A percentile compares a stretch with the other conserved stretches of the same genome.
Evolutionary conservation across 73 alveolate genomes (phyloP).

Genomic region (Halteria grandinella): DNA sequence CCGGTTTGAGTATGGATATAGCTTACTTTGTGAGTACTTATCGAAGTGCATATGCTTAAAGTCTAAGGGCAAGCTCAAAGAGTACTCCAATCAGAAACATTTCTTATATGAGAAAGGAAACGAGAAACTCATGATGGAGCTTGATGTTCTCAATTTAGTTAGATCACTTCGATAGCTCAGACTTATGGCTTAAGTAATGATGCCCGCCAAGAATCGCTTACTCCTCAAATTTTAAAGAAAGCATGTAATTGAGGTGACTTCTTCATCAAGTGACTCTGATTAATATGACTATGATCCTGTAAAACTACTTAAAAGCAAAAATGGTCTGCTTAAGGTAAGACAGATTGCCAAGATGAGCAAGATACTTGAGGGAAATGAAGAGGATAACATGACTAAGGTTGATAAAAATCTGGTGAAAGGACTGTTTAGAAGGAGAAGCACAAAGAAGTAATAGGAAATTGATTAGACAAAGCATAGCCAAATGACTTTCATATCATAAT

Average conservation of each 20-base stretch:
- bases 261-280: constrained; percentile 30
- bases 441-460: too few species aligned
- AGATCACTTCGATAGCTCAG: constrained; percentile 21
- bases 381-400: too few species aligned
- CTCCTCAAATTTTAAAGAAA: constrained; percentile 39
- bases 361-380: too few species aligned
- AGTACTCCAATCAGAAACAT: background rate
- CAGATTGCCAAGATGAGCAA: background rate
- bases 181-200: constrained; percentile 16
- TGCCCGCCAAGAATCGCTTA: background rate
- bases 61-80: background rate
- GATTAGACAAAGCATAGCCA: too few species aligned
- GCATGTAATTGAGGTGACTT: background rate
- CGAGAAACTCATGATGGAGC: constrained; percentile 12
- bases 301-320: background rate
- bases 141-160: constrained; percentile 26
- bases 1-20: constrained; percentile 11
- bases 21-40: background rate
- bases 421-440: too few species aligned
- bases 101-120: constrained; percentile 34
- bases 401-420: too few species aligned
- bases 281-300: constrained; percentile 9
- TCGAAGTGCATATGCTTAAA: constrained; percentile 2
- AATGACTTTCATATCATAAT: too few species aligned
- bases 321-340: constrained; percentile 6